Evolutionary conservation across 768 basidiomycete species (phyloP), one percentile per base, ranked within the genome.

Genomic region (Antrodiella citrinella): DNA sequence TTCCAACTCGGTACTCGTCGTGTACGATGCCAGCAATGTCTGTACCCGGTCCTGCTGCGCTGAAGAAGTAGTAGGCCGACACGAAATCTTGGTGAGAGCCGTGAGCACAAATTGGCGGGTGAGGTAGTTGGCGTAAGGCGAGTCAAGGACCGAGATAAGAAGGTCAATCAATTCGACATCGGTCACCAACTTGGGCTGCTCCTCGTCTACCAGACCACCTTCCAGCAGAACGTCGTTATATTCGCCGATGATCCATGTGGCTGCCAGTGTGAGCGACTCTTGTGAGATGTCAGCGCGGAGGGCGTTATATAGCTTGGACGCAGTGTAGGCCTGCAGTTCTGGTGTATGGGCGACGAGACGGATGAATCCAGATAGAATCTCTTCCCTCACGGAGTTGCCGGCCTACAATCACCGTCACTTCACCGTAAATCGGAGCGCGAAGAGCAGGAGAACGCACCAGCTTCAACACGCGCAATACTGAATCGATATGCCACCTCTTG

Each of bases 401-500:
- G 96, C 95, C 94, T 97, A 54, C 3, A 26, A 9, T 4, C 40
- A 23, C 40, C 22, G 46, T 47, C 11, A 51, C 47, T 45, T 43
- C n/a, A 45, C 26, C 43, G 45, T 22, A 35, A 7, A 2, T 22
- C 13, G 18, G 15, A 46, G 5, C 12, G n/a, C n/a, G 10, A 21
- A 4, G 43, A 19, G 20, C 20, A 12, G 13, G 45, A 5, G 24
- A 2, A 73, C 85, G 51, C 52, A 95, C 94, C 61, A 97, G 69
- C 65, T 93, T 94, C 54, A 99, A 67, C 2, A 92, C 90, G 23
- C 96, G 80, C 44, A 99, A 69, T 3, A 97, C 90, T 0, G 96
- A 98, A 65, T 98, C 96, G 47, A 99, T 99, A 64, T 99, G 96
- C 95, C 95, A 99, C 55, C 96, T 77, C 68, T 94, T 94, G 67